Evolutionary conservation across 2,329 filamentous ascomycete species (phyloP), one percentile per base, ranked within the genome.

Genomic region (Hirsutella thompsonii): DNA sequence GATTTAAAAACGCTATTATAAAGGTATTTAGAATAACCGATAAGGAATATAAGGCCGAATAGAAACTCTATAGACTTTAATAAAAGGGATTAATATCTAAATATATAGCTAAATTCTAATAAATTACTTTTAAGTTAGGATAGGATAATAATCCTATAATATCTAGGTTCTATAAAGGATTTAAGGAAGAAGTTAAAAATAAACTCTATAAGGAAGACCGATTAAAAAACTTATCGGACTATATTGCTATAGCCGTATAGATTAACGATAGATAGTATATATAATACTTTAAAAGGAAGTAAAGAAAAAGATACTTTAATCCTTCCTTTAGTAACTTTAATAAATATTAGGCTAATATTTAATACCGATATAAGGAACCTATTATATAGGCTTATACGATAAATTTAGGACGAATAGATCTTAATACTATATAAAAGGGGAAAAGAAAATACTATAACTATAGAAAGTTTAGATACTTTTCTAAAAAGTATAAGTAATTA

Each of bases 181-280:
- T 26, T 26, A 26, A 28, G 26, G 16, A 36, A 32, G n/a, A 35
- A 40, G 3, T 28, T 36, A 43, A 43, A 14, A 23, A 43, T 40
- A 40, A 40, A 20, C 23, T 39, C 2, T 42, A 38, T 42, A 42
- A 35, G n/a, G 8, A 39, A 39, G 18, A 32, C n/a, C 13, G n/a
- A 32, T 14, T 32, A 14, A 14, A 32, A 14, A 32, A 32, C 30
- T 16, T 32, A 13, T 32, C n/a, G n/a, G 30, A 32, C 30, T 32
- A 32, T 32, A 32, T 32, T 32, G n/a, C 30, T 32, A 32, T 32
- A 32, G 30, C n/a, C 5, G 13, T 32, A 32, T 32, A 32, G n/a
- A 32, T 32, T 14, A 14, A 32, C 30, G 10, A 32, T 32, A 32
- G 30, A 32, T 32, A 32, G 30, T 32, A 32, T 32, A 32, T 14